phyloP scores from a whole-genome alignment of 441 rosid species.

The Pelargonium cotyledonis region DNA sequence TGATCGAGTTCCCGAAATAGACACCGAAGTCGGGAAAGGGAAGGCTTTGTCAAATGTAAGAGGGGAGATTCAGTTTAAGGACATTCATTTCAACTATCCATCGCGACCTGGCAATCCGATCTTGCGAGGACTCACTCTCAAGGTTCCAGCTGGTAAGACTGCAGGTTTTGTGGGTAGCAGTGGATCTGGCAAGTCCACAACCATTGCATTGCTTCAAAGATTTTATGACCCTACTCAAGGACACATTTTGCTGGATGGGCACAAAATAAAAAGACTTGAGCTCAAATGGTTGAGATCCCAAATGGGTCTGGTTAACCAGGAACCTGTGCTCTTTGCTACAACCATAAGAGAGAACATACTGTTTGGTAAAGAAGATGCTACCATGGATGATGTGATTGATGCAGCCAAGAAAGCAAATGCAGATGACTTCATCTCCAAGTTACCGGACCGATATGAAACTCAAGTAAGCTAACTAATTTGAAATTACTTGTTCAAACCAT shows the following conservation, averaged over 20 bases:
- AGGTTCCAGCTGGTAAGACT: constrained; percentile 51
- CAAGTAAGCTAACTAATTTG: constrained; percentile 34
- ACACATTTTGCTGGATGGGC: constrained; percentile 51
- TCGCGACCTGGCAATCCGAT: constrained; percentile 54
- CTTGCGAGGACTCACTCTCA: constrained; percentile 49
- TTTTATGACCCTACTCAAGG: constrained; percentile 57
- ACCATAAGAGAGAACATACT: constrained; percentile 55
- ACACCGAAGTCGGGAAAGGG: constrained; percentile 51
- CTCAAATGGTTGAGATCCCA: constrained; percentile 65
- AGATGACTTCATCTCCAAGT: constrained; percentile 58
- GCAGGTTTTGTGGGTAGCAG: constrained; percentile 63
- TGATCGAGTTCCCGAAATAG: constrained; percentile 44
- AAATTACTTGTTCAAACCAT: background rate
- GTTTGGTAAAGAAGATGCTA: constrained; percentile 63
- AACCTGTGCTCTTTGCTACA: constrained; percentile 64
- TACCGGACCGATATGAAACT: constrained; percentile 62
- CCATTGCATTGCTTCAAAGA: constrained; percentile 54
- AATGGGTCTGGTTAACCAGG: constrained; percentile 68
- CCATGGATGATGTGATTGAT: constrained; percentile 44
- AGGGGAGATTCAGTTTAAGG: constrained; percentile 52
- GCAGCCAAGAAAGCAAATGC: constrained; percentile 64
- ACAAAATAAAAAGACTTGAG: constrained; percentile 51
- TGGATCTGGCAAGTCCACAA: constrained; percentile 65
- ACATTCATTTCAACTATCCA: constrained; percentile 44
- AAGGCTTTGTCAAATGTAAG: constrained; percentile 58